Base-by-base conservation (phyloP, 768 basidiomycete species). In the Lentinula sp. region DNA sequence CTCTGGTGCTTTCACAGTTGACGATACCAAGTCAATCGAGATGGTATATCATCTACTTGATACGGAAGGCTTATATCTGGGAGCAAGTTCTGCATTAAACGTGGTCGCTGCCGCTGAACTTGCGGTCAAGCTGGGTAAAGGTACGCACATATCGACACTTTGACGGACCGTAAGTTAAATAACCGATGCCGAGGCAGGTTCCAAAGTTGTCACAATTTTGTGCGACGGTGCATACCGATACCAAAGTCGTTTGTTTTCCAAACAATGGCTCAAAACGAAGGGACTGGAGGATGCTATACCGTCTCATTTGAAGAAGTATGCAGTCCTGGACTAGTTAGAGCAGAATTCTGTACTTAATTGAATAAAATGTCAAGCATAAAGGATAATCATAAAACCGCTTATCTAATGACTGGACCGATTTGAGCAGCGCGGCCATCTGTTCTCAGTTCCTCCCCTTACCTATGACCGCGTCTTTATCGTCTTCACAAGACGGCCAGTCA, bases 201-300 rank as follows among this genome's bases (percentile, higher is more conserved):
- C 89, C 21, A 92, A 81, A 15, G 79, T 98, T 32, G 94, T 86
- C 1, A 99, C 97, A 4, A 81, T 98, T 57, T 75, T 99, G 42
- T 93, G 90, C 71, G 97, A 99, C 70, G 97, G 96, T 6, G 97
- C 97, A 49, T 96, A 98, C 69, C 84, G 97, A 69, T 97, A 99
- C 70, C 97, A 98, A 76, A 95, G 92, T 63, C 84, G 97, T 10
- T 76, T 99, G 39, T 99, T 99, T 77, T 97, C 95, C 15, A 90
- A 90, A 71, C 84, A 85, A 66, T 99, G 97, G 97, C 75, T 99
- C 51, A 78, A 86, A 69, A 77, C 81, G 39, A 98, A 98, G 71
- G 86, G 81, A 0, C 76, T 99, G 54, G 80, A 83, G 45, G 77
- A 81, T 37, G 86, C 88, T 23, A 92, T 99, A 68, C 95, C 97